Evolutionary conservation across 2,329 filamentous ascomycete genomes (phyloP).

Genomic region (Fusarium sp.): DNA sequence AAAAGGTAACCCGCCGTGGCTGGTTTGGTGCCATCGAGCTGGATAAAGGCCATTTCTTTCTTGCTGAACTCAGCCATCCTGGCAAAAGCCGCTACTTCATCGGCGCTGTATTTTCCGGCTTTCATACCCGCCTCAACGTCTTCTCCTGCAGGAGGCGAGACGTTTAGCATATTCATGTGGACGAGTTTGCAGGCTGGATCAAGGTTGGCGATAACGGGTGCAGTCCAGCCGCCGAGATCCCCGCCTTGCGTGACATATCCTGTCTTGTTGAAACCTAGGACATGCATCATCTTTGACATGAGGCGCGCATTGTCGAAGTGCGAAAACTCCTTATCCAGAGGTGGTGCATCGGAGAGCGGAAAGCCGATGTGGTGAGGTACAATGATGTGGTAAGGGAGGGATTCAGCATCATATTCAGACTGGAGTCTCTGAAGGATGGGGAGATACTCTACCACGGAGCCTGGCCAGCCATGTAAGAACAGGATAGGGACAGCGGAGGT

Average conservation of each 20-base stretch:
- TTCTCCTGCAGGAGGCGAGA: neutral
- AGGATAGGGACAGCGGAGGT: slow-evolving; percentile 7
- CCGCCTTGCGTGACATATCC: slow-evolving; percentile 32
- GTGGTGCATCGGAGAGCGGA: slow-evolving; percentile 9
- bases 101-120: neutral
- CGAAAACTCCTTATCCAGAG: neutral
- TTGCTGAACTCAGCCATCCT: slow-evolving; percentile 9
- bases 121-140: slow-evolving; percentile 1
- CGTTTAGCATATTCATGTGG: slow-evolving; percentile 23
- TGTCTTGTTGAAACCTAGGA: slow-evolving; percentile 1
- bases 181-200: slow-evolving; percentile 19
- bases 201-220: slow-evolving; percentile 20
- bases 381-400: slow-evolving; percentile 21
- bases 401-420: neutral
- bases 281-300: slow-evolving; percentile 28
- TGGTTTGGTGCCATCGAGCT: slow-evolving; percentile 25
- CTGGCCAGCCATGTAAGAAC: slow-evolving; percentile 37
- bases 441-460: slow-evolving; percentile 34
- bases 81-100: slow-evolving; percentile 2
- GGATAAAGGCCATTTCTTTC: slow-evolving; percentile 23
- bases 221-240: slow-evolving; percentile 30
- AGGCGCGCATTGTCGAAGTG: slow-evolving; percentile 16
- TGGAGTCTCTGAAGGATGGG: slow-evolving; percentile 24
- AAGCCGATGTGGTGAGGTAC: slow-evolving; percentile 23
- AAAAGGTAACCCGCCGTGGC: slow-evolving; percentile 18